phyloP scores from a whole-genome alignment of 192 early-diverging fungal species.

The Backusella liffmaniae region DNA sequence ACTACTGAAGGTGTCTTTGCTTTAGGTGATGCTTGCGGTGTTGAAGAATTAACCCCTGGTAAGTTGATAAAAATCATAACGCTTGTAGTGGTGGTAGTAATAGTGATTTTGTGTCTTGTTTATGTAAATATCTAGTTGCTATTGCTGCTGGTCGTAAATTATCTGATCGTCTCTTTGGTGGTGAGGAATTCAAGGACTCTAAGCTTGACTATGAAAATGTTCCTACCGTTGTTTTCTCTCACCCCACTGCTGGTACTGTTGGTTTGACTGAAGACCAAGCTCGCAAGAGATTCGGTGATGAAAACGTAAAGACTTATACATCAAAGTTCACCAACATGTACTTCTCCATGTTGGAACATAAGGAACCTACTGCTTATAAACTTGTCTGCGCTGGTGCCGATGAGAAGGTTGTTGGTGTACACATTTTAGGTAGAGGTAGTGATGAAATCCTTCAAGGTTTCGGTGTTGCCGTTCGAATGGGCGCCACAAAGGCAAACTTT shows the following conservation, averaged over 20 bases:
- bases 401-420: conserved; percentile 95
- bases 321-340: conserved; percentile 94
- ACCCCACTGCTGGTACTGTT: conserved; percentile 84
- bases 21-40: conserved; percentile 94
- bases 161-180: conserved; percentile 90
- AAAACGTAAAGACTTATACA: conserved; percentile 83
- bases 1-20: conserved; percentile 68
- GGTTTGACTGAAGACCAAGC: conserved; percentile 92
- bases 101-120: not conserved
- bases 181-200: conserved; percentile 59
- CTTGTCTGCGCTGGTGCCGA: conserved; percentile 83
- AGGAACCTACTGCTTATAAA: conserved; percentile 92
- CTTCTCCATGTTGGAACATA: conserved; percentile 78
- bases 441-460: conserved; percentile 97
- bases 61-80: conserved; percentile 6
- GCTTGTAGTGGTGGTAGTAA: not conserved
- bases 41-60: conserved; percentile 89
- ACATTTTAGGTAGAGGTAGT: conserved; percentile 85
- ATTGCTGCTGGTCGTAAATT: conserved; percentile 92
- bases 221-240: conserved; percentile 94
- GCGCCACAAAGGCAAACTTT: conserved; percentile 98
- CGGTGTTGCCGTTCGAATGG: conserved; percentile 97
- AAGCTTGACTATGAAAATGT: conserved; percentile 95
- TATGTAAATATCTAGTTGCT: conserved; percentile 60
- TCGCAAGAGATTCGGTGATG: conserved; percentile 65